Evolutionary conservation across 768 basidiomycete species (phyloP), one percentile per base, ranked within the genome.

Genomic region (Phylloporus sp.): DNA sequence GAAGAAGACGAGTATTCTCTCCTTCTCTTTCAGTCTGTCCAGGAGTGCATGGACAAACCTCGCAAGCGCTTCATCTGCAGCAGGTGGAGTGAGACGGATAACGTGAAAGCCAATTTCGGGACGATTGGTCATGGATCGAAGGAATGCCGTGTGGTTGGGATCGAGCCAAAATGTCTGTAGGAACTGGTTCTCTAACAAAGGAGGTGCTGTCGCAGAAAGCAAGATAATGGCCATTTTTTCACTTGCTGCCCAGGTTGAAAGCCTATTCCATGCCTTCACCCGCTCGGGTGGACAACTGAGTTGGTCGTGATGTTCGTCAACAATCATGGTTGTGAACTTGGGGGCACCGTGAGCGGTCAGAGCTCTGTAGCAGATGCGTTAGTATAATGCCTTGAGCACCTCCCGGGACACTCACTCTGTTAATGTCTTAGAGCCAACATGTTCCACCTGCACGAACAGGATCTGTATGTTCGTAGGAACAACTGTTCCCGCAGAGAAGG

Each of bases 241-340:
- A 8, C 38, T 17, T 3, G 29, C 11, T 5, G n/a, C 9, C 36
- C 31, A 22, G 4, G 5, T 36, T n/a, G 24, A 21, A 5, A 49
- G 47, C 7, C 6, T 17, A 1, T 9, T 22, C 51, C 52, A 53
- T 0, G 22, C 21, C 0, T 11, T 21, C n/a, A 9, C 23, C 13
- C 39, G 3, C 0, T 46, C 40, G 1, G 22, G 9, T 0, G 43
- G 48, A n/a, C 52, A 53, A 3, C 10, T 28, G 3, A 53, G 38
- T n/a, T 41, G 42, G 31, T 52, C 46, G 3, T 52, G 50, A 9
- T 48, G 46, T n/a, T 52, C 42, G 14, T 52, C 42, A 0, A 52
- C 15, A 15, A 48, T 15, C 11, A 52, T 11, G 4, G 10, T 6
- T 0, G 24, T 39, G n/a, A 52, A 48, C 6, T 22, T 44, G 0